Conservation (phyloP, 805 yeast genomes). For the Metschnikowia chrysomelidarum region DNA sequence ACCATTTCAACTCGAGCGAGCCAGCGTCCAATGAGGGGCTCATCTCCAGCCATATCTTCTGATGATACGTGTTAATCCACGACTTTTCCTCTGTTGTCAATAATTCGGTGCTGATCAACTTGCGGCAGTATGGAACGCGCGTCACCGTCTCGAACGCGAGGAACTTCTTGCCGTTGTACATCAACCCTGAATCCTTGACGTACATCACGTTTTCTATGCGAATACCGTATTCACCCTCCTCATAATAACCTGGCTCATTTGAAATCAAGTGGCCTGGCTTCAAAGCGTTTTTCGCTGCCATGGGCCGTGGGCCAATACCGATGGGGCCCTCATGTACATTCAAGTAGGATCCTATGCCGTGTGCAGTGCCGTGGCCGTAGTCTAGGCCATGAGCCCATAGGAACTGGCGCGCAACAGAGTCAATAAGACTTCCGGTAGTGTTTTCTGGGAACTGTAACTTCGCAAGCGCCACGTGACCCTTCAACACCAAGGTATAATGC, state of each 20-base stretch:
- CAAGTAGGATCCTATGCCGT: conserved; percentile 60
- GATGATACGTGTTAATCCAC: conserved; percentile 72
- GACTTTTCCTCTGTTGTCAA: conserved; percentile 58
- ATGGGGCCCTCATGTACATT: conserved; percentile 65
- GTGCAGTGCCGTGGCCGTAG: conserved; percentile 64
- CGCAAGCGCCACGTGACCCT: conserved; percentile 53
- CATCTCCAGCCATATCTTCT: conserved; percentile 51
- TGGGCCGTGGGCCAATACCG: conserved; percentile 56
- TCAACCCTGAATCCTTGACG: conserved; percentile 39
- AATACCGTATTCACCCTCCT: conserved; percentile 59
- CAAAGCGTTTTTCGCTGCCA: conserved; percentile 43
- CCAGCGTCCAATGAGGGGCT: conserved; percentile 35
- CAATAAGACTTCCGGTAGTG: conserved; percentile 53
- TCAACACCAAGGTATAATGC: conserved; percentile 56
- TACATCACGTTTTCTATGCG: conserved; percentile 52
- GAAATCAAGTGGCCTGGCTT: conserved; percentile 55
- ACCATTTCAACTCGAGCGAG: conserved; percentile 46
- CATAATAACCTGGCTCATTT: conserved; percentile 64
- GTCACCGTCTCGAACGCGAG: conserved; percentile 82
- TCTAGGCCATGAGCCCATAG: conserved; percentile 58
- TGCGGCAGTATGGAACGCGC: conserved; percentile 77
- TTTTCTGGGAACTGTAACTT: conserved; percentile 52
- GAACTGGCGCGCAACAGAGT: conserved; percentile 55
- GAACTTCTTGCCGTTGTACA: conserved; percentile 54
- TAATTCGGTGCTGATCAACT: conserved; percentile 60